Evolutionary conservation across 768 basidiomycete species (phyloP).

Genomic region (Ramaria sp.): DNA sequence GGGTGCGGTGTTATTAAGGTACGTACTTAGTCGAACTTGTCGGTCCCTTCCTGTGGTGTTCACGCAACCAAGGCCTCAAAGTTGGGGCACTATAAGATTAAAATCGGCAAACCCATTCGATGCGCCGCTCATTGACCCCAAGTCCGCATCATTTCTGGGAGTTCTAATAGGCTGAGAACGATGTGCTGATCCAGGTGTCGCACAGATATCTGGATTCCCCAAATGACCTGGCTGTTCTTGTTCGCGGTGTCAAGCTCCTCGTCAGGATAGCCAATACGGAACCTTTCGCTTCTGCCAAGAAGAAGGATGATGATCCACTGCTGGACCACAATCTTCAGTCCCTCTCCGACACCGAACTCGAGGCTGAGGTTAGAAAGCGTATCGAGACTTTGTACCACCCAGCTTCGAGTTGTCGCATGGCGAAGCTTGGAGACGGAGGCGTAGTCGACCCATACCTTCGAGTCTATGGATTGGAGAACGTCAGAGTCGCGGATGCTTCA

Average conservation of each 20-base stretch:
- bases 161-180: not conserved
- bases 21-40: not conserved
- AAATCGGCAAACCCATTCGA: slow-evolving; percentile 32
- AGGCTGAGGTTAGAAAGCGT: slow-evolving; percentile 1
- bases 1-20: slow-evolving; percentile 22
- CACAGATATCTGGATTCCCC: slow-evolving; percentile 31
- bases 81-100: slow-evolving; percentile 30
- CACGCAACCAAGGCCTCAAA: slow-evolving; percentile 30
- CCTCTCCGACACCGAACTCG: slow-evolving; percentile 6
- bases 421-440: slow-evolving; percentile 7
- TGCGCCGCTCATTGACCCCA: slow-evolving; percentile 33
- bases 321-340: slow-evolving; percentile 8
- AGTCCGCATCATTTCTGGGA: slow-evolving; percentile 20
- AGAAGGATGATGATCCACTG: not conserved
- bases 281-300: slow-evolving; percentile 4
- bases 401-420: slow-evolving; percentile 9
- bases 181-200: slow-evolving; percentile 8
- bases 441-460: slow-evolving; percentile 9
- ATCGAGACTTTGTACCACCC: slow-evolving; percentile 11
- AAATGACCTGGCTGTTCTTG: slow-evolving; percentile 29
- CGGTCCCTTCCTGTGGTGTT: not conserved
- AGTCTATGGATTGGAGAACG: slow-evolving; percentile 10
- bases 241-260: slow-evolving; percentile 31
- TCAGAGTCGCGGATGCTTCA: slow-evolving; percentile 9
- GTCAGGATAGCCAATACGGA: slow-evolving; percentile 19